Evolutionary conservation across 2,329 filamentous ascomycete species (phyloP).

Genomic region (Fusarium longipes): DNA sequence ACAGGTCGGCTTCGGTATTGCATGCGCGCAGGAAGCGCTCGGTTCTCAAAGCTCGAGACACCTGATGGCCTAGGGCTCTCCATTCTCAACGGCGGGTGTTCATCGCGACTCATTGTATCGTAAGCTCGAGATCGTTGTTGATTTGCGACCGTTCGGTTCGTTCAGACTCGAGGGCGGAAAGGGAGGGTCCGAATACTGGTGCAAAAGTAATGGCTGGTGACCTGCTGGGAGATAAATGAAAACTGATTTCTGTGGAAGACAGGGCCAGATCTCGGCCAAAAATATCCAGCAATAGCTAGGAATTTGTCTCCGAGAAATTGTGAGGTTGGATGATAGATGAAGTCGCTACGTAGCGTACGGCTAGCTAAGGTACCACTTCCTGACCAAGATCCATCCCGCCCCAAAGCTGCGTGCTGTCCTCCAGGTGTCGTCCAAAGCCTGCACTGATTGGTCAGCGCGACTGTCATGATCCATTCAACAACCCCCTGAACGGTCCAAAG

Average conservation of each 20-base stretch:
- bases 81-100: constrained; percentile 42
- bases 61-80: constrained; percentile 41
- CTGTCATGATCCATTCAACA: constrained; percentile 12
- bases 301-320: constrained; percentile 22
- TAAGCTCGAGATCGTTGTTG: constrained; percentile 27
- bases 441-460: constrained; percentile 43
- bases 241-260: constrained; percentile 12
- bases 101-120: constrained; percentile 52
- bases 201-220: constrained; percentile 11
- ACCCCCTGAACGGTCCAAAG: not conserved
- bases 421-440: constrained; percentile 44
- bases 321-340: constrained; percentile 36
- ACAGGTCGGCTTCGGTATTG: constrained; percentile 71
- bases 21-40: constrained; percentile 58
- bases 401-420: constrained; percentile 40
- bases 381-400: constrained; percentile 22
- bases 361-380: constrained; percentile 34
- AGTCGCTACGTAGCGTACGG: constrained; percentile 33
- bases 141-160: constrained; percentile 27
- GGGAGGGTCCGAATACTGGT: constrained; percentile 7
- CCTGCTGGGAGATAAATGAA: not conserved
- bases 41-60: constrained; percentile 36
- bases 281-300: constrained; percentile 10
- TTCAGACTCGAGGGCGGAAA: constrained; percentile 4
- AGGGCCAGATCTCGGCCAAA: constrained; percentile 28